Base-by-base conservation (phyloP, 176 grass and related monocot species). In the Paspalum vaginatum region DNA sequence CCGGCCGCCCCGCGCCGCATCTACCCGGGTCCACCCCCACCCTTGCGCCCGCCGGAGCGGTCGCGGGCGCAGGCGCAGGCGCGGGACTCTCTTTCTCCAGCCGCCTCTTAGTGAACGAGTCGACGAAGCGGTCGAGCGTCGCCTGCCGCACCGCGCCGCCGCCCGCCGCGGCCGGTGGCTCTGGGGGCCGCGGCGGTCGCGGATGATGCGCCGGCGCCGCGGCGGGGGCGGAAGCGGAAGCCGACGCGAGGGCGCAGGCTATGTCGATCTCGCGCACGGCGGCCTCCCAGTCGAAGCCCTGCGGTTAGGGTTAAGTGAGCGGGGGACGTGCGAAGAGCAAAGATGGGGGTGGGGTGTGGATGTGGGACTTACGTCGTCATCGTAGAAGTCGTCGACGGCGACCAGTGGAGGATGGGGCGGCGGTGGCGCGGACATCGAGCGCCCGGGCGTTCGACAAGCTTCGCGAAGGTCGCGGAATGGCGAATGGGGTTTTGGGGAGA, bases 231-330 rank as follows among this genome's bases (percentile, higher is more conserved):
- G 82, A 22, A 11, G 71, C 24, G 14, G 91, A 77, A 15, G 79
- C 44, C 4, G 85, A 80, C 8, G 86, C 81, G 13, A 76, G 38
- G 43, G 79, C 74, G 78, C 85, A 92, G 32, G 81, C 85, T 40
- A 53, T 43, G 66, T 94, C 91, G 50, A 92, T 92, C 80, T 94
- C 91, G 27, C 41, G 74, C 44, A 80, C 90, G 58, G 90, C 92
- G 59, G 92, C 92, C 16, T 98, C 92, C 92, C 95, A 98, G 38
- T 94, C 95, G 84, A 94, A 87, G 61, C 71, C 87, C 87, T 92
- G 77, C 44, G 64, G 69, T 85, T 83, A 89, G 74, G 91, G 85
- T 81, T 88, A 66, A 26, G 75, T 42, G 72, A 81, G 70, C 45
- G 32, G 65, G 20, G 12, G 32, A 43, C 11, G 12, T 17, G 70